A percentile compares a stretch with the other conserved stretches of the same genome.
phyloP scores from a whole-genome alignment of 805 yeast genomes.

The Barnettozyma populi region DNA sequence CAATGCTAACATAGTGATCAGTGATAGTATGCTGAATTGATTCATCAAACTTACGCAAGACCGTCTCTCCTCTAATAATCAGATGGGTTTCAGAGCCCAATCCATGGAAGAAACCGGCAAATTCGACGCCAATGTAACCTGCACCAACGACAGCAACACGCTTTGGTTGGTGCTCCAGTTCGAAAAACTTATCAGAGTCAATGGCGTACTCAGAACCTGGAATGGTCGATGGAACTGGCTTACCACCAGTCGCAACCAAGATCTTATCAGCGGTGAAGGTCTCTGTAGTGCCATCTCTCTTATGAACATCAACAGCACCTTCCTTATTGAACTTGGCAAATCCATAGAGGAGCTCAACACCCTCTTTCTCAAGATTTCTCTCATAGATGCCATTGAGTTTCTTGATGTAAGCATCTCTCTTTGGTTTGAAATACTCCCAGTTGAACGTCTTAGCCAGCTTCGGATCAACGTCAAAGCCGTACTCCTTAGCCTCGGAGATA shows the following conservation, averaged over 20 bases:
- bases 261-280: conserved; percentile 74
- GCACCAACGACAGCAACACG: conserved; percentile 95
- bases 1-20: conserved; percentile 72
- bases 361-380: conserved; percentile 79
- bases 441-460: conserved; percentile 58
- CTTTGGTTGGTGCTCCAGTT: conserved; percentile 76
- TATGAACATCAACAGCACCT: conserved; percentile 74
- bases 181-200: conserved; percentile 88
- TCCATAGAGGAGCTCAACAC: conserved; percentile 83
- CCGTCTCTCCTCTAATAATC: conserved; percentile 86
- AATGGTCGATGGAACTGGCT: conserved; percentile 65
- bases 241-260: conserved; percentile 91
- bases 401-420: conserved; percentile 86
- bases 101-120: conserved; percentile 90
- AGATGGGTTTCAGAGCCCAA: conserved; percentile 83
- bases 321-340: conserved; percentile 70
- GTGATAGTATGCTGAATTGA: conserved; percentile 76
- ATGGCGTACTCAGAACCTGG: conserved; percentile 82
- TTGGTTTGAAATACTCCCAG: conserved; percentile 77
- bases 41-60: conserved; percentile 82
- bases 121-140: conserved; percentile 95
- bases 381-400: conserved; percentile 92
- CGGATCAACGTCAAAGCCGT: conserved; percentile 66
- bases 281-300: conserved; percentile 51
- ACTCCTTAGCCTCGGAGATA: conserved; percentile 68